Evolutionary conservation across 2,329 filamentous ascomycete genomes (phyloP), one percentile per base, ranked within the genome.

Genomic region (Epichloe brachyelytri): DNA sequence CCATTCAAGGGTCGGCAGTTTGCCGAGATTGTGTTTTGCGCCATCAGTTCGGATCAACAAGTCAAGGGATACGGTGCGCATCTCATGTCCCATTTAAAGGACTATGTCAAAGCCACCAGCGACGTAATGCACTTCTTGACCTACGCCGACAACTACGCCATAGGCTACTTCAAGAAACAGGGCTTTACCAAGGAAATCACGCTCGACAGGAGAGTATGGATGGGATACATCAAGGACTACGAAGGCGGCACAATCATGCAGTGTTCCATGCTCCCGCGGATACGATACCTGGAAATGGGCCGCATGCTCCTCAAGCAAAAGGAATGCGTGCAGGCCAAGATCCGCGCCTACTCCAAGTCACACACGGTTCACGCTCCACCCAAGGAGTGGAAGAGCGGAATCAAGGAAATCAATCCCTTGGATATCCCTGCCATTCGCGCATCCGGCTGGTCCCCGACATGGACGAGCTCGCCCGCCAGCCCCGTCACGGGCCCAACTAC

Each of bases 141-240:
- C 1, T 98, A 98, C 63, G 93, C 93, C 57, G 93, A 98, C 68
- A 98, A 98, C 67, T 97, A 97, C 63, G 93, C 93, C 39, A 98
- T 95, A 57, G 93, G 93, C 11, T 98, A 97, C 67, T 98, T 98
- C 70, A 95, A 97, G 68, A 98, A 98, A 66, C 93, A 98, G 65
- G 93, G 93, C 0, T 98, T 98, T 63, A 97, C 93, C 2, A 98
- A 98, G 66, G 91, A 98, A 61, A 97, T 98, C 56, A 95, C 90
- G 0, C 79, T 98, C 1, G 86, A 93, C 53, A 86, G 83, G 61
- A 82, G 84, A 2, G 83, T 88, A 3, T 98, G 93, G 93, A 97
- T 97, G 93, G 93, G 93, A 3, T 98, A 97, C 62, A 98, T 98
- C 73, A 98, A 98, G 65, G 93, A 98, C 65, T 98, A 98, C 66